These are phyloP conservation scores for Paramecium sexaurelia DNA, from an alignment of 73 alveolate genomes.

Conservation along the genomic window DNA sequence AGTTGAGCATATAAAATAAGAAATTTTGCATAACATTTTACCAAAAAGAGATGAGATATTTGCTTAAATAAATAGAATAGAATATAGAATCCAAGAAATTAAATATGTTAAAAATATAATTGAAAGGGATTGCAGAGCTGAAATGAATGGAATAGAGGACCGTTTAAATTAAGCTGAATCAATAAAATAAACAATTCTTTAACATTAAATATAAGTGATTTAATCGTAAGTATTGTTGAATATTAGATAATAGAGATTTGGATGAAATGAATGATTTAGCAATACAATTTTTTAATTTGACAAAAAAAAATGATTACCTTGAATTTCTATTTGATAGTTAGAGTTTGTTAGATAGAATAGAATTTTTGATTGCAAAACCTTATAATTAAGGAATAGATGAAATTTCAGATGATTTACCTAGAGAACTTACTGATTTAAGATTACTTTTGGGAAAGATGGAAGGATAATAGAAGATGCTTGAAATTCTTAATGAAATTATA, in stretches of 20 bases:
- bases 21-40: slow-evolving; percentile 80
- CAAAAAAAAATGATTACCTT: slow-evolving; percentile 27
- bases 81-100: slow-evolving; percentile 88
- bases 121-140: slow-evolving; percentile 92
- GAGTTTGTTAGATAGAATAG: slow-evolving; percentile 47
- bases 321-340: slow-evolving; percentile 39
- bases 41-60: slow-evolving; percentile 91
- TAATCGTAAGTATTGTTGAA: slow-evolving; percentile 64
- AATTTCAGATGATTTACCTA: slow-evolving; percentile 63
- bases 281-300: slow-evolving; percentile 16
- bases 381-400: slow-evolving; percentile 51
- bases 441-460: slow-evolving; percentile 36
- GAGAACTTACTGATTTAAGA: slow-evolving; percentile 66
- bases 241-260: slow-evolving; percentile 78
- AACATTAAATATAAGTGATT: slow-evolving; percentile 92
- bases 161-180: slow-evolving; percentile 94
- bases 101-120: slow-evolving; percentile 88
- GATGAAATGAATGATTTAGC: slow-evolving; percentile 93
- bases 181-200: slow-evolving; percentile 90
- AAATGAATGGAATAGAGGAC: slow-evolving; percentile 93
- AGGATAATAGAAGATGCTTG: slow-evolving; percentile 36
- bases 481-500: slow-evolving; percentile 45
- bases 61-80: slow-evolving; percentile 82
- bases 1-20: slow-evolving; percentile 78
- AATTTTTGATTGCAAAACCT: slow-evolving; percentile 64